Percentiles rank a stretch among this genome's conserved stretches.
Evolutionary conservation across 345 rosid species (phyloP).

Genomic region (Hibiscus syriacus): DNA sequence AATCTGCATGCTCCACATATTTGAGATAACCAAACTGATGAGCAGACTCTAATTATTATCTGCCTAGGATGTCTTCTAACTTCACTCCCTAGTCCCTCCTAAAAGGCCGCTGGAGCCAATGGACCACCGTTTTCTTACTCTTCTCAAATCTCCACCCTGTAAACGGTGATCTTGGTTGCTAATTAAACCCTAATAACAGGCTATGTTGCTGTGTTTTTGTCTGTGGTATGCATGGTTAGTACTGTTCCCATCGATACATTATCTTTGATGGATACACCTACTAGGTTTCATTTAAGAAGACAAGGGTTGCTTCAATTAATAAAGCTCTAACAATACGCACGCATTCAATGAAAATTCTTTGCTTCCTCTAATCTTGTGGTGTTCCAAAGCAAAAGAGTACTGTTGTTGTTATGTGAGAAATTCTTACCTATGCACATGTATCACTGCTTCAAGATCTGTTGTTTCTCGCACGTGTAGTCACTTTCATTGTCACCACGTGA

Average conservation of each 20-base stretch:
- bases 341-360: background rate
- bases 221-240: background rate
- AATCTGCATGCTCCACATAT: too few species aligned
- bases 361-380: background rate
- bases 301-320: too few species aligned
- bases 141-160: background rate
- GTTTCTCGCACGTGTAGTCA: background rate
- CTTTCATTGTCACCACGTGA: slow-evolving; percentile 12
- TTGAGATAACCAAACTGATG: too few species aligned
- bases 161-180: background rate
- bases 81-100: too few species aligned
- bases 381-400: slow-evolving; percentile 24
- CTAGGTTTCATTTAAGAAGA: background rate
- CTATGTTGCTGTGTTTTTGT: too few species aligned
- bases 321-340: background rate
- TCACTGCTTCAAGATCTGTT: slow-evolving; percentile 12
- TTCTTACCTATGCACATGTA: slow-evolving; percentile 16
- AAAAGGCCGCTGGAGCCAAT: slow-evolving; percentile 5
- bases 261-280: background rate
- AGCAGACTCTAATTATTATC: too few species aligned
- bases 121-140: slow-evolving; percentile 18
- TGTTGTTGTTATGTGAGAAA: slow-evolving; percentile 17
- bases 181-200: background rate
- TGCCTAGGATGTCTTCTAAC: too few species aligned
- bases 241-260: background rate